Evolutionary conservation across 345 rosid species (phyloP).

Genomic region (Kandelia obovata): DNA sequence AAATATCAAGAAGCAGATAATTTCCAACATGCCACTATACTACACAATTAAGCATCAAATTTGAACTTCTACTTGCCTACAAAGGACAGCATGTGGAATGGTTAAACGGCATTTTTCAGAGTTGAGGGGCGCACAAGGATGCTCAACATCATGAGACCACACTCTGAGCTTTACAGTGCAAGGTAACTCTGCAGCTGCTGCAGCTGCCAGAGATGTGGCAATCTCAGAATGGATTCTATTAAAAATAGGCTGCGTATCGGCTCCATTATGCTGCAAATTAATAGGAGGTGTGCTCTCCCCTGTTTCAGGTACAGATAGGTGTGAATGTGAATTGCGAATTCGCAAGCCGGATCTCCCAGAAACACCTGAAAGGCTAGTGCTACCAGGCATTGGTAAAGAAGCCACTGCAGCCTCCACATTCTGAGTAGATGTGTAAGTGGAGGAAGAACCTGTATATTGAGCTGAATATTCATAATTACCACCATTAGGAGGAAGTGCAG

Average conservation of each 20-base stretch:
- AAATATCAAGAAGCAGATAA: not conserved
- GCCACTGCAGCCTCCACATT: slow-evolving; percentile 51
- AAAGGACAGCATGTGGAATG: slow-evolving; percentile 92
- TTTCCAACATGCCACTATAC: not conserved
- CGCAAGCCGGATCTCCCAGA: slow-evolving; percentile 44
- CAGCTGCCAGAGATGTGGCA: slow-evolving; percentile 72
- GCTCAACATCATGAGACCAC: slow-evolving; percentile 75
- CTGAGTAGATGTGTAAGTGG: slow-evolving; percentile 32
- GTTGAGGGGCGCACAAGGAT: slow-evolving; percentile 62
- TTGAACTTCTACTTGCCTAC: slow-evolving; percentile 54
- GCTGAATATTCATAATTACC: slow-evolving; percentile 35
- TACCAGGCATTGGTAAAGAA: slow-evolving; percentile 47
- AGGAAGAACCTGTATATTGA: slow-evolving; percentile 37
- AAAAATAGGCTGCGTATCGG: slow-evolving; percentile 48
- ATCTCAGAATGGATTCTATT: slow-evolving; percentile 67
- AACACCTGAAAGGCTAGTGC: slow-evolving; percentile 42
- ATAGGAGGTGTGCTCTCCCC: slow-evolving; percentile 35
- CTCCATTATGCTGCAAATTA: slow-evolving; percentile 30
- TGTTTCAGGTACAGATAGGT: slow-evolving; percentile 41
- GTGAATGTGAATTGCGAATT: slow-evolving; percentile 39
- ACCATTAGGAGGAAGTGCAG: slow-evolving; percentile 41
- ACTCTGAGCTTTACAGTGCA: slow-evolving; percentile 89
- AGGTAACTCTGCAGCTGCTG: slow-evolving; percentile 87
- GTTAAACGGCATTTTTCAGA: slow-evolving; percentile 60
- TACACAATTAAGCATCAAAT: not conserved